Base-by-base conservation (phyloP, 208 protist genomes). In the Leishmania tropica region DNA sequence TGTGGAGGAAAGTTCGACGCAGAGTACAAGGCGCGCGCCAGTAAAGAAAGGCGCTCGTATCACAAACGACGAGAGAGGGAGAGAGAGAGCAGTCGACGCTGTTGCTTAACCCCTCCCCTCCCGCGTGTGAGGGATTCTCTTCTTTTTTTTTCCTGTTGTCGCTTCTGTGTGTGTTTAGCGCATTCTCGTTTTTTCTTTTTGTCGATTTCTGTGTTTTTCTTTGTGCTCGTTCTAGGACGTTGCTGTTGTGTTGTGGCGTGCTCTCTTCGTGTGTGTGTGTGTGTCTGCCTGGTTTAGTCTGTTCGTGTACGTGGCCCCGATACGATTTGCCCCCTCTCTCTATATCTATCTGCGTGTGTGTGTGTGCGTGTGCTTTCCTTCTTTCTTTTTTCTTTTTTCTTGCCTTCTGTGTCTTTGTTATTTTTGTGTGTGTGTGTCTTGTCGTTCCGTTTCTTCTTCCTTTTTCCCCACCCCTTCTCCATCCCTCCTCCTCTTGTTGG, bases 181-280 rank as follows among this genome's bases (percentile, higher is more conserved):
- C 65, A 42, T 5, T 42, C 40, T 42, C 40, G 40, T 10, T 42
- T 42, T 42, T 42, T 31, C 17, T 48, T 65, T 67, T 60, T n/a
- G 54, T 56, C 37, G 53, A 1, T 70, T 40, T 84, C n/a, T 24
- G 62, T 21, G 56, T 8, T 79, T 73, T 53, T 28, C 40, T 28
- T 13, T 64, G 68, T 51, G 60, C 65, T 51, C 78, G 76, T 60
- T 85, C 54, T 24, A 35, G 75, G 54, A 35, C n/a, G 21, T 54
- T 31, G 77, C 45, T 71, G 67, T 35, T 21, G n/a, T 80, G 51
- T 21, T 17, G 51, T 54, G 15, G 51, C 17, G 51, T 72, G 53
- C 21, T 79, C 53, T 56, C 21, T 60, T 42, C 2, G 37, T 42
- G 42, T 19, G 71, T 19, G 71, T 40, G 37, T 47, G 68, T 51